A percentile compares a stretch with the other conserved stretches of the same genome.
Evolutionary conservation across 1,284 basidiomycete genomes (phyloP).

Genomic region (Malassezia brasiliensis): DNA sequence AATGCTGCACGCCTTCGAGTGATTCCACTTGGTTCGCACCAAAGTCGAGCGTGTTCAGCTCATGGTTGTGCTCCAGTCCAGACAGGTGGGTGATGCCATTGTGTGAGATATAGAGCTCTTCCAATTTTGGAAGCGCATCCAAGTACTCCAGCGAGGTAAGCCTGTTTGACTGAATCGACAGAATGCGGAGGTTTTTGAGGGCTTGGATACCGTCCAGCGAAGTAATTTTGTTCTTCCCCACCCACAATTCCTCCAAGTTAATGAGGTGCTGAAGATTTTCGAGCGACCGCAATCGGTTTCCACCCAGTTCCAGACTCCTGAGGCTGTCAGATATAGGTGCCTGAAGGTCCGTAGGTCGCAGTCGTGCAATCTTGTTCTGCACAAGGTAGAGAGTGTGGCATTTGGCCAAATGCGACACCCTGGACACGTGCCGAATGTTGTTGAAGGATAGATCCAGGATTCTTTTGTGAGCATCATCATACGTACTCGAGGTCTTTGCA

Average conservation of each 20-base stretch:
- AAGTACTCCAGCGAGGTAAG: conserved; percentile 78
- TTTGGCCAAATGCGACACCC: conserved; percentile 53
- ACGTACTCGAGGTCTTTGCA: conserved; percentile 63
- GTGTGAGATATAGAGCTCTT: conserved; percentile 88
- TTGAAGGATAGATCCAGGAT: conserved; percentile 91
- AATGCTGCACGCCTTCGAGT: conserved; percentile 71
- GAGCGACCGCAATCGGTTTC: conserved; percentile 80
- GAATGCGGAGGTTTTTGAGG: conserved; percentile 41
- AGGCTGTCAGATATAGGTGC: conserved; percentile 58
- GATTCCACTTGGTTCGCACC: conserved; percentile 71
- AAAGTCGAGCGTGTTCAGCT: conserved; percentile 76
- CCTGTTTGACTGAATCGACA: conserved; percentile 78
- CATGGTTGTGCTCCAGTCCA: conserved; percentile 57
- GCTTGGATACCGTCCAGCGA: conserved; percentile 21
- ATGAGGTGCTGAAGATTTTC: conserved; percentile 73
- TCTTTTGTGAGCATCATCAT: conserved; percentile 50
- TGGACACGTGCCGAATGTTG: conserved; percentile 56
- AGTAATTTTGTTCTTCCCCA: conserved; percentile 61
- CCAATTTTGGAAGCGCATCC: conserved; percentile 53
- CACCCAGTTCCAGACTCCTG: conserved; percentile 79
- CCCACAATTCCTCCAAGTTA: conserved; percentile 82
- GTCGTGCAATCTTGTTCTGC: conserved; percentile 82
- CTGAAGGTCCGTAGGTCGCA: conserved; percentile 56
- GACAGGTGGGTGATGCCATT: conserved; percentile 80
- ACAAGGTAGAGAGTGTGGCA: conserved; percentile 81